Base-by-base conservation (phyloP, 495 filamentous ascomycete species). In the Darksidea phi region DNA sequence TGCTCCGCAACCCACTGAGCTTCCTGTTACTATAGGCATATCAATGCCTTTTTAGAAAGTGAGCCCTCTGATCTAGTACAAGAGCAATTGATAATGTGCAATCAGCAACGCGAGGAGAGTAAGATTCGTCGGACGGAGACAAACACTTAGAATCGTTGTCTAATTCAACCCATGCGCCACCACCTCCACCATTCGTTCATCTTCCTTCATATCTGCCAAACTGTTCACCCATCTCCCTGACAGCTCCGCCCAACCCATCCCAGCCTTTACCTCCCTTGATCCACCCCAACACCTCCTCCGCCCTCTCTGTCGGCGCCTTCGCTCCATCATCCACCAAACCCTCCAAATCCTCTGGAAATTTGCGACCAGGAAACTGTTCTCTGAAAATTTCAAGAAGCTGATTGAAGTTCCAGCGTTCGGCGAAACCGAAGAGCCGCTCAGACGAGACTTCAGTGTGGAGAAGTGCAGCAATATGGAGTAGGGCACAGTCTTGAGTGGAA, bases 381-480 rank as follows among this genome's bases (percentile, higher is more conserved):
- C 62, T 20, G 21, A 56, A 66, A 2, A 61, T 42, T 21, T 32
- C 61, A 3, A 69, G 46, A 23, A 66, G 32, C 20, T 69, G 15
- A 21, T 59, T 63, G 36, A 48, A 69, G 23, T 50, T 63, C 23
- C 10, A 62, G 4, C 20, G 57, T 20, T 55, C 23, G 1, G 63
- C 63, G 47, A 63, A 67, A 21, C 37, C 67, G 36, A 69, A 60
- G 21, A 69, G 41, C 7, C 67, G 63, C 59, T 69, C 67, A n/a
- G 42, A 41, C 6, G 46, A 3, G 0, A 69, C 67, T 24, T 58
- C 58, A 0, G 49, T 26, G 38, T 57, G 36, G 24, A 67, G 51
- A 20, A 69, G 67, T 1, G 67, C 63, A 17, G 45, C 42, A n/a
- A 69, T 45, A 25, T 69, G 67, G 20, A 69, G 43, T 0, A 63